Evolutionary conservation across 2,329 filamentous ascomycete genomes (phyloP), one percentile per base, ranked within the genome.

Genomic region (Mycocentrospora acerina): DNA sequence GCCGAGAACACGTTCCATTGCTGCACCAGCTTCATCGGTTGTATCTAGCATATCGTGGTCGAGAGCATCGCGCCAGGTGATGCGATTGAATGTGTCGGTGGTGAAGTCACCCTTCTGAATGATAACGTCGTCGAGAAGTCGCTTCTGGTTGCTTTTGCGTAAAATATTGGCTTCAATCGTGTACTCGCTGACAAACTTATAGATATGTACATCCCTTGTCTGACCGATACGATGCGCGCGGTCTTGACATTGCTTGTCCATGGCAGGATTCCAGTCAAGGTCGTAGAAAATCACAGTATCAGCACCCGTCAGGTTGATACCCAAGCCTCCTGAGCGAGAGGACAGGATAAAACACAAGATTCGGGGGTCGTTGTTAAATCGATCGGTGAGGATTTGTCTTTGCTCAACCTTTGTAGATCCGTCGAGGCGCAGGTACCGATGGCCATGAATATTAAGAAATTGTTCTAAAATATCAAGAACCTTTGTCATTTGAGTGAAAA

Each of bases 401-500:
- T 95, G 88, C 67, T 98, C 93, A 11, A 97, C 86, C 62, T 95
- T 95, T 15, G 93, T 97, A 5, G 89, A 85, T n/a, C 93, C 93
- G 62, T 99, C 93, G 4, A 99, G 80, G 14, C 93, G 89, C 13
- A 98, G 79, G 62, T 99, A 99, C 39, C 94, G 93, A 72, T 97
- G 88, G 0, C 91, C 91, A 58, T 98, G 91, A 34, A 98, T 96
- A 62, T 96, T 97, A 53, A 98, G 80, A 62, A 98, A 98, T 54
- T 93, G 90, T 66, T 99, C 93, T 2, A 99, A 77, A 38, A 99
- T 95, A 65, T 99, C 91, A 13, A 99, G 78, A 30, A 97, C 93
- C 66, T 95, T 95, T 31, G 93, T 97, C 93, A 99, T 98, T 62
- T 99, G 93, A 0, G 94, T 97, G 68, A 99, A 99, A 64, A 99